Conservation (phyloP, 139 green algal species). For the Asterochloris erici region DNA sequence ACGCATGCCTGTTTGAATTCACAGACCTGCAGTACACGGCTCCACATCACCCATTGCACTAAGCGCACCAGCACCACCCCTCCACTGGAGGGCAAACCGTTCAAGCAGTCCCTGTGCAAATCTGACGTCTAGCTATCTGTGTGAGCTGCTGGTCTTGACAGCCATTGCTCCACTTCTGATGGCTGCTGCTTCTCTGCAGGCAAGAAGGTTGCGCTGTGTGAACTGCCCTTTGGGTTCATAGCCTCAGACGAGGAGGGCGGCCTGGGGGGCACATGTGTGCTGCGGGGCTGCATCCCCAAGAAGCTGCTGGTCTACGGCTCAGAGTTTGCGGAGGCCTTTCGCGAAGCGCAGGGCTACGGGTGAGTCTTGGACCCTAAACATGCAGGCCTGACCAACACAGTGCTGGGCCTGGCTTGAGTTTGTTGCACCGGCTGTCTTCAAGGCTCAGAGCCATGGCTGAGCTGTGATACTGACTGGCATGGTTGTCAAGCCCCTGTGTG, state of each 20-base stretch:
- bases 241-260: slow-evolving; percentile 11
- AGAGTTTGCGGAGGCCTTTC: slow-evolving; percentile 55
- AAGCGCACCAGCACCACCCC: too few relatives aligned
- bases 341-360: slow-evolving; percentile 72
- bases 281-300: slow-evolving; percentile 78
- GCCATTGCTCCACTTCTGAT: background rate
- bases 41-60: too few relatives aligned
- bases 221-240: slow-evolving; percentile 5
- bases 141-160: background rate
- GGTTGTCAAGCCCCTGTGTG: too few relatives aligned
- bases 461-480: too few relatives aligned
- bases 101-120: background rate
- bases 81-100: background rate
- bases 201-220: slow-evolving; percentile 9
- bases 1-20: too few relatives aligned
- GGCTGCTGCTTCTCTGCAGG: background rate
- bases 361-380: slow-evolving; percentile 29
- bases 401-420: too few relatives aligned
- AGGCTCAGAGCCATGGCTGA: too few relatives aligned
- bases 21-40: too few relatives aligned
- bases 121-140: background rate
- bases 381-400: too few relatives aligned
- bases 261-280: slow-evolving; percentile 59
- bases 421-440: too few relatives aligned
- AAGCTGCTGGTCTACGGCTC: slow-evolving; percentile 59